Evolutionary conservation across 108 stramenopile genomes (phyloP).

Genomic region (Discostella pseudostelligera): DNA sequence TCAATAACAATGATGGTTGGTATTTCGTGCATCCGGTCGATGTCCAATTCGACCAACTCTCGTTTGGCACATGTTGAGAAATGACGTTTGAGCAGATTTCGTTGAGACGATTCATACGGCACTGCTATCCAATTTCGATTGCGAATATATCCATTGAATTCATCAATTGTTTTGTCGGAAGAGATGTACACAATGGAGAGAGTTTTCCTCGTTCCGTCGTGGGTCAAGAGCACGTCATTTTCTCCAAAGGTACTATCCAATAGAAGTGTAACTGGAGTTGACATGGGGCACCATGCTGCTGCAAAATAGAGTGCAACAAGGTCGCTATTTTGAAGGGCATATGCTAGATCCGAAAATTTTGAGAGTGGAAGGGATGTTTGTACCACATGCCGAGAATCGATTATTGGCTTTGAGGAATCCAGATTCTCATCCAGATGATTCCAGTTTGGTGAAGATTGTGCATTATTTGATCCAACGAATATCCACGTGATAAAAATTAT

Average conservation of each 20-base stretch:
- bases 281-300: slow-evolving; percentile 72
- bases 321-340: slow-evolving; percentile 56
- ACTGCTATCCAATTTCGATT: slow-evolving; percentile 53
- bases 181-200: slow-evolving; percentile 68
- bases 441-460: background rate
- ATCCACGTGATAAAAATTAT: background rate
- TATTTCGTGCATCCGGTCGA: slow-evolving; percentile 59
- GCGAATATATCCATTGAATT: slow-evolving; percentile 42
- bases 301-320: slow-evolving; percentile 70
- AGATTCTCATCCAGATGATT: background rate
- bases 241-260: slow-evolving; percentile 47
- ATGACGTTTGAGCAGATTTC: slow-evolving; percentile 51
- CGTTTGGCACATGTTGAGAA: slow-evolving; percentile 55
- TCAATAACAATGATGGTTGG: slow-evolving; percentile 67
- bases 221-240: slow-evolving; percentile 30
- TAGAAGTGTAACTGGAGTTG: slow-evolving; percentile 44
- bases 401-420: background rate
- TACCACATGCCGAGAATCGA: background rate
- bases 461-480: background rate
- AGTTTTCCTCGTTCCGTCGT: slow-evolving; percentile 19
- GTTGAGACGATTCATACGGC: slow-evolving; percentile 54
- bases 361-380: slow-evolving; percentile 40
- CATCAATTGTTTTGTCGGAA: slow-evolving; percentile 51
- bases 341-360: slow-evolving; percentile 51
- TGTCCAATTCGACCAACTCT: slow-evolving; percentile 50